Evolutionary conservation across 2,329 filamentous ascomycete genomes (phyloP), one percentile per base, ranked within the genome.

Genomic region (Mollisia scopiformis): DNA sequence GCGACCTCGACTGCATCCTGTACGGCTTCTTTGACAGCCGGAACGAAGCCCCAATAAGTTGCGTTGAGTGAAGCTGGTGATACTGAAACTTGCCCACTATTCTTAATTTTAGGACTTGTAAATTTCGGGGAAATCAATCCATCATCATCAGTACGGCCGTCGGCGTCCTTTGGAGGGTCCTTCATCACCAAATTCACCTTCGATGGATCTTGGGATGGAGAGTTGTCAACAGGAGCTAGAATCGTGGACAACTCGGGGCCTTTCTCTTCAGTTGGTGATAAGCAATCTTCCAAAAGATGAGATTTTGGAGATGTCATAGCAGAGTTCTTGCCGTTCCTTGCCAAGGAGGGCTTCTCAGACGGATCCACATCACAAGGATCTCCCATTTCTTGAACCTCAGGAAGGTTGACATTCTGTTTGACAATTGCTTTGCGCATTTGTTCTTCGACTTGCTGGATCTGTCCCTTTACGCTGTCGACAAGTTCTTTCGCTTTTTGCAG

Each of bases 31-130:
- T 67, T 69, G 7, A 71, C 63, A 8, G 52, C 50, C 23, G 69
- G 70, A 19, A 66, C 63, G 60, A 71, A 72, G 1, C 69, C 69
- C 70, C 69, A 71, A 30, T 72, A 71, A 21, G 62, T 56, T 27
- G 64, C 62, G 52, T 68, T 69, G 2, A 64, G 41, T 27, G 65
- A 58, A 58, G 65, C 63, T 11, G 47, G 31, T 6, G 55, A 57
- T 21, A 30, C 23, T 58, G 46, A 25, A 23, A 13, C 43, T 47
- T 47, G 21, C 43, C 5, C 31, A 4, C 6, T 13, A 16, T 37
- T 16, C 30, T 6, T 6, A 33, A 33, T 6, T 13, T 13, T 13
- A 13, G 30, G 6, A 33, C 6, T 33, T 6, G 13, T 13, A 6
- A 13, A 16, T 37, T 14, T 16, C 33, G 33, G 11, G 11, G 33